Base-by-base conservation (phyloP, 257 asterid genomes). In the Solanum dulcamara region DNA sequence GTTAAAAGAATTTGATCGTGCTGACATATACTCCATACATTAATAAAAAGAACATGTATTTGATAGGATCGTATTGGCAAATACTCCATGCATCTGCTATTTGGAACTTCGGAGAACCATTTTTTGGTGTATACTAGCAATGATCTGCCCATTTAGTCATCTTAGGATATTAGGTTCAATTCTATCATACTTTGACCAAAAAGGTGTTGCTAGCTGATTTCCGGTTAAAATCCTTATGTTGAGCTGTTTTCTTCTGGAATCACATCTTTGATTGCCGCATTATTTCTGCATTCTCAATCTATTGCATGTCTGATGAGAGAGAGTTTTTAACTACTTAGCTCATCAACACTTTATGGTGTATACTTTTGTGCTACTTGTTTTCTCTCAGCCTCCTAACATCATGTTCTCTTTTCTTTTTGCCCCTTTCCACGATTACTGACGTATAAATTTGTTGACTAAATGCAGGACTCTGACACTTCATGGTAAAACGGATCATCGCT, bases 391-490 rank as follows among this genome's bases (percentile, higher is more conserved):
- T 2, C 72, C 38, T 28, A 13, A 28, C 37, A n/a, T 13, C 3
- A 66, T 74, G 30, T 24, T 44, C 59, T 11, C 40, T 72, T 3
- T 28, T 33, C 20, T 66, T 66, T 17, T 33, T 15, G 1, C 33
- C 66, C 46, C 67, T 81, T 70, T 55, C 70, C 24, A 55, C 44
- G n/a, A 17, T 81, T 53, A n/a, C 14, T 80, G 80, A 87, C 84
- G 57, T 51, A 10, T 74, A 28, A 83, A 18, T 77, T 37, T 60
- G 68, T 84, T 87, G 62, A 87, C 30, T 51, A 33, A 40, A 60
- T 86, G 86, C 91, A 94, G 98, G 95, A 87, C 88, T 53, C 88
- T 86, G 81, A 83, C 90, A 84, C 88, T 91, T 59, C 46, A 89
- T 24, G 88, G 91, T 26, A 89, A 90, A 81, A 90, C 88, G 62